Percentiles rank a stretch among this genome's conserved stretches.
These are phyloP conservation scores for Chamaecyparis obtusa DNA, from an alignment of 75 land plant species.

Conservation along the genomic window DNA sequence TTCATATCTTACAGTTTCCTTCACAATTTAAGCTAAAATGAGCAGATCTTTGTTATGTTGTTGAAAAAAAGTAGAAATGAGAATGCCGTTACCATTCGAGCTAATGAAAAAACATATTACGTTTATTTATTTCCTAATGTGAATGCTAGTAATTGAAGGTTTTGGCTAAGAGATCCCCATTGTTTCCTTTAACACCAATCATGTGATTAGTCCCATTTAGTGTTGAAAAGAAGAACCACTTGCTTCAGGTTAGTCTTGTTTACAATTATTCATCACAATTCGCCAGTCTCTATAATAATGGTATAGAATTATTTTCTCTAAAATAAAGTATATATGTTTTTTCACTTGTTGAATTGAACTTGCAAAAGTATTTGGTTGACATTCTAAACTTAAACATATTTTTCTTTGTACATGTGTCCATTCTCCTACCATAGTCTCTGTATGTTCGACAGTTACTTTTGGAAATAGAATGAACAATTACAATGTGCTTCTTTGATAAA, in stretches of 20 bases:
- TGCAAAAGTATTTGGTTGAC: not conserved
- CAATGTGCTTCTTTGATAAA: not conserved
- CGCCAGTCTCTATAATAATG: not conserved
- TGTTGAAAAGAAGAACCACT: not conserved
- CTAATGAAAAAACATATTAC: not conserved
- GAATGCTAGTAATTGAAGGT: no score
- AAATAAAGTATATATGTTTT: no score
- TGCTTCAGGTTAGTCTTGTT: not conserved
- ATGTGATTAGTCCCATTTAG: not conserved
- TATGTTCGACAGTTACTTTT: not conserved
- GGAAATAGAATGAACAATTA: not conserved
- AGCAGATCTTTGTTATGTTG: not conserved
- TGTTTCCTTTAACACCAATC: no score
- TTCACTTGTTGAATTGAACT: not conserved
- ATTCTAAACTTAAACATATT: not conserved
- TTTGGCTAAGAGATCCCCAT: no score
- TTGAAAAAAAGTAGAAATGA: not conserved
- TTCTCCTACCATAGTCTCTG: not conserved
- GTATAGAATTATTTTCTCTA: not conserved
- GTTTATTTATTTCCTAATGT: not conserved
- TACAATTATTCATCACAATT: not conserved
- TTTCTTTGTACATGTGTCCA: not conserved
- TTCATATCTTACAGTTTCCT: not conserved
- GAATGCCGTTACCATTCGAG: not conserved
- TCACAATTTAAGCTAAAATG: not conserved